phyloP scores from a whole-genome alignment of 2,329 filamentous ascomycete genomes.

The Bipolaris gigantea region DNA sequence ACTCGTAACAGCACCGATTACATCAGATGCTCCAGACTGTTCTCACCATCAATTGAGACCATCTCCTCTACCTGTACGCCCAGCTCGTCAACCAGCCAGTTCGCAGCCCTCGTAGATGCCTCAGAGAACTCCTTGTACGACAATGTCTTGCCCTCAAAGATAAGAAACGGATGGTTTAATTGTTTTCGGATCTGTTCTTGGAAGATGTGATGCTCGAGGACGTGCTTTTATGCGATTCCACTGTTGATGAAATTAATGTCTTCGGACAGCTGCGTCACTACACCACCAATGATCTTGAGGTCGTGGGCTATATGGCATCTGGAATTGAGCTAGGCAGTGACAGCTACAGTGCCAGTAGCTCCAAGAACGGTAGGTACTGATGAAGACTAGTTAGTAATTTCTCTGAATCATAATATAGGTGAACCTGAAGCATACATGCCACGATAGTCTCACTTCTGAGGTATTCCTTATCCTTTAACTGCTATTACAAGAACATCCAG shows the following conservation, averaged over 20 bases:
- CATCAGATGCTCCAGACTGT: conserved; percentile 41
- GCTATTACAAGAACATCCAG: neutral
- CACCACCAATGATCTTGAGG: conserved; percentile 22
- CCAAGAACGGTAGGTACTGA: conserved; percentile 36
- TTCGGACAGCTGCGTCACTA: conserved; percentile 20
- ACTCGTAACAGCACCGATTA: conserved; percentile 36
- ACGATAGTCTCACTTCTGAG: neutral
- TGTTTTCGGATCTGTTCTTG: conserved; percentile 44
- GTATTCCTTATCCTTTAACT: neutral
- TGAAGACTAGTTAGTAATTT: neutral
- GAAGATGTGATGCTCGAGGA: conserved; percentile 37
- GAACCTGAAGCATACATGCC: conserved; percentile 13
- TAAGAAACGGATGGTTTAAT: conserved; percentile 37
- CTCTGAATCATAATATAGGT: neutral
- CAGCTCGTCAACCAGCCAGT: conserved; percentile 45
- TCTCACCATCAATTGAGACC: conserved; percentile 43
- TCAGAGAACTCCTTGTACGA: conserved; percentile 41
- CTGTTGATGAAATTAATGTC: conserved; percentile 23
- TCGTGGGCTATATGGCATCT: conserved; percentile 40
- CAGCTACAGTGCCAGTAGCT: conserved; percentile 30
- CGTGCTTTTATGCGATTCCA: conserved; percentile 22
- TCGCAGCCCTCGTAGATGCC: conserved; percentile 31
- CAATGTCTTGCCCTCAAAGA: conserved; percentile 42
- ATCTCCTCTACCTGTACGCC: conserved; percentile 35
- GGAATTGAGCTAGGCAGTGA: conserved; percentile 43